Conservation (phyloP, 352 stramenopile species). For the Phytophthora quininea region DNA sequence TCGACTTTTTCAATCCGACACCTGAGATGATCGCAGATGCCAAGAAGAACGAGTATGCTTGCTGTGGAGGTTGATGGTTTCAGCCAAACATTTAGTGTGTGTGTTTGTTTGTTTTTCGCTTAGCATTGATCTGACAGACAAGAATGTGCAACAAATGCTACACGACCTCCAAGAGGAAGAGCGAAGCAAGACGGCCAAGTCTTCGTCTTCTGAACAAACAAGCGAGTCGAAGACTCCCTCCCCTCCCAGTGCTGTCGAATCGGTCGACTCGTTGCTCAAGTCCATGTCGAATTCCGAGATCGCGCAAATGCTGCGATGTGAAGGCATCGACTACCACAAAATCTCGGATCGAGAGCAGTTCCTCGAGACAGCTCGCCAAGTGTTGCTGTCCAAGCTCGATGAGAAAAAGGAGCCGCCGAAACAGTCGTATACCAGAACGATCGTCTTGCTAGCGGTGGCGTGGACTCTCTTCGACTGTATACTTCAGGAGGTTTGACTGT, state of each 20-base stretch:
- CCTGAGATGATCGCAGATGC: conserved; percentile 80
- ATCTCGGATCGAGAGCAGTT: conserved; percentile 78
- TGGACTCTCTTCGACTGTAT: conserved; percentile 81
- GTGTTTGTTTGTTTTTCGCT: background rate
- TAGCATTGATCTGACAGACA: conserved; percentile 83
- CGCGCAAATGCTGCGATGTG: conserved; percentile 54
- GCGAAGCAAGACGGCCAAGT: conserved; percentile 31
- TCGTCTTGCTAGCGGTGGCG: conserved; percentile 59
- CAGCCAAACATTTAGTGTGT: background rate
- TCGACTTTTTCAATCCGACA: conserved; percentile 83
- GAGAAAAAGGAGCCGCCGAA: conserved; percentile 20
- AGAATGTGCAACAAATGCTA: conserved; percentile 79
- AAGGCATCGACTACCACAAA: conserved; percentile 81
- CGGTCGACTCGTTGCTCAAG: conserved; percentile 73
- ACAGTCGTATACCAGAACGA: conserved; percentile 55
- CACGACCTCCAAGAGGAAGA: conserved; percentile 82
- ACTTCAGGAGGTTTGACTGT: conserved; percentile 59
- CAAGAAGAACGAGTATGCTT: conserved; percentile 68
- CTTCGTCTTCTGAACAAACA: conserved; percentile 14
- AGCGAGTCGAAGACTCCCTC: conserved; percentile 17
- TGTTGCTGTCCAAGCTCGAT: conserved; percentile 65
- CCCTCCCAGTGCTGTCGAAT: conserved; percentile 33
- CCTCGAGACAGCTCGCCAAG: conserved; percentile 72
- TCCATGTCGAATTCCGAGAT: conserved; percentile 81
- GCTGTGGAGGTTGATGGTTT: too few species aligned